These are phyloP conservation scores for Tolypocladium album DNA, from an alignment of 2,329 filamentous ascomycete genomes.

Conservation along the genomic window DNA sequence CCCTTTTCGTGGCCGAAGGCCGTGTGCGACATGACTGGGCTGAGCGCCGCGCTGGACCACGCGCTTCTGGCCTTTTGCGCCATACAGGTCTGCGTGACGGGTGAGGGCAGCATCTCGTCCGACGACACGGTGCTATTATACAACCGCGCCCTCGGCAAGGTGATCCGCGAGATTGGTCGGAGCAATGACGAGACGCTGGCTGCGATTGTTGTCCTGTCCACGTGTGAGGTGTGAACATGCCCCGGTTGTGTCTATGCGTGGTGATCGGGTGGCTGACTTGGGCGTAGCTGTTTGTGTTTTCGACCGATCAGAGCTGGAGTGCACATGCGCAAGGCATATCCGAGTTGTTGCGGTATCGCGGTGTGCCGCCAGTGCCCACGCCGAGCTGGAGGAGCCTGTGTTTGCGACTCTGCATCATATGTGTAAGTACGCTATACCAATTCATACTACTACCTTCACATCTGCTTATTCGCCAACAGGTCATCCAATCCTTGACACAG, in stretches of 20 bases:
- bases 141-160: not conserved
- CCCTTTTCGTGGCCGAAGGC: not conserved
- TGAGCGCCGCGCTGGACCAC: not conserved
- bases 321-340: not conserved
- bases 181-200: not conserved
- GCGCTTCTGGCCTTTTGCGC: not conserved
- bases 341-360: not conserved
- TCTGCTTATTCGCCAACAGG: too few species aligned
- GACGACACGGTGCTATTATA: not conserved
- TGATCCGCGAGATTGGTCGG: not conserved
- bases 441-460: too few species aligned
- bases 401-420: not conserved
- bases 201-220: not conserved
- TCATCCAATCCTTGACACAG: not conserved
- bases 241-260: too few species aligned
- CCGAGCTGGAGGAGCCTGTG: not conserved
- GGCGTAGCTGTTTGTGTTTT: not conserved
- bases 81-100: not conserved
- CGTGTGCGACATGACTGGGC: not conserved
- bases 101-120: not conserved
- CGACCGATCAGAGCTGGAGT: not conserved
- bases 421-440: not conserved
- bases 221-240: not conserved
- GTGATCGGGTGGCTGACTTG: too few species aligned
- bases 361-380: not conserved